Percentiles rank a stretch among this genome's conserved stretches.
Evolutionary conservation across 768 basidiomycete genomes (phyloP).

Genomic region (Leccinum broughii): DNA sequence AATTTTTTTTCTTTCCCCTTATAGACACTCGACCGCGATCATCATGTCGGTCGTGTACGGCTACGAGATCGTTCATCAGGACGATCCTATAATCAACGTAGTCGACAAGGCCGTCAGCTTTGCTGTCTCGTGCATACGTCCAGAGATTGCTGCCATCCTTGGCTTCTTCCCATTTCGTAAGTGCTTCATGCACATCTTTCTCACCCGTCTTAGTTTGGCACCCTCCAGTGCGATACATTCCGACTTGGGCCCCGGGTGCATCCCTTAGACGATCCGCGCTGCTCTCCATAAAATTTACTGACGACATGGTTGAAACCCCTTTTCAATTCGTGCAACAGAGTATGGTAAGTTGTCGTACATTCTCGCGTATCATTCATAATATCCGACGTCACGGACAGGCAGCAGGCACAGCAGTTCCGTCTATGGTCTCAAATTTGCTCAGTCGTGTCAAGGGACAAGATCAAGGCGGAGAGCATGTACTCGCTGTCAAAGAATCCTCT

Average conservation of each 20-base stretch:
- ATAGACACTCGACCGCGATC: slow-evolving; percentile 27
- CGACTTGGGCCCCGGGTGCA: slow-evolving; percentile 43
- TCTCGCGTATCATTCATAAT: neutral
- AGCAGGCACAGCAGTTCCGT: slow-evolving; percentile 25
- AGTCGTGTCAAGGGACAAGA: slow-evolving; percentile 11
- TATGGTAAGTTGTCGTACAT: slow-evolving; percentile 25
- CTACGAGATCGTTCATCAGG: slow-evolving; percentile 24
- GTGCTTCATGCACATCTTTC: slow-evolving; percentile 1
- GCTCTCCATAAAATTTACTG: slow-evolving; percentile 20
- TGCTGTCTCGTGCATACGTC: slow-evolving; percentile 21
- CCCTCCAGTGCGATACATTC: slow-evolving; percentile 35
- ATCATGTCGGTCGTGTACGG: slow-evolving; percentile 36
- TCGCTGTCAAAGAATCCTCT: slow-evolving; percentile 30
- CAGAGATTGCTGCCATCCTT: slow-evolving; percentile 35
- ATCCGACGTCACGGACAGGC: slow-evolving; percentile 13
- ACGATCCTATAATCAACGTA: slow-evolving; percentile 29
- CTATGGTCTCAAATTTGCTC: slow-evolving; percentile 30
- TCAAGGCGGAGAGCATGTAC: slow-evolving; percentile 9
- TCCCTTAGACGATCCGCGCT: slow-evolving; percentile 35
- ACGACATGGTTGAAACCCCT: slow-evolving; percentile 31
- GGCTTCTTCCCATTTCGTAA: slow-evolving; percentile 40
- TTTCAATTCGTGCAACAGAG: slow-evolving; percentile 33
- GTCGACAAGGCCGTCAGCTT: slow-evolving; percentile 28
- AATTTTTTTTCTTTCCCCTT: neutral
- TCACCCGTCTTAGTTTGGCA: neutral